Evolutionary conservation across 257 asterid species (phyloP), one percentile per base, ranked within the genome.

Genomic region (Fraxinus quadrangulata): DNA sequence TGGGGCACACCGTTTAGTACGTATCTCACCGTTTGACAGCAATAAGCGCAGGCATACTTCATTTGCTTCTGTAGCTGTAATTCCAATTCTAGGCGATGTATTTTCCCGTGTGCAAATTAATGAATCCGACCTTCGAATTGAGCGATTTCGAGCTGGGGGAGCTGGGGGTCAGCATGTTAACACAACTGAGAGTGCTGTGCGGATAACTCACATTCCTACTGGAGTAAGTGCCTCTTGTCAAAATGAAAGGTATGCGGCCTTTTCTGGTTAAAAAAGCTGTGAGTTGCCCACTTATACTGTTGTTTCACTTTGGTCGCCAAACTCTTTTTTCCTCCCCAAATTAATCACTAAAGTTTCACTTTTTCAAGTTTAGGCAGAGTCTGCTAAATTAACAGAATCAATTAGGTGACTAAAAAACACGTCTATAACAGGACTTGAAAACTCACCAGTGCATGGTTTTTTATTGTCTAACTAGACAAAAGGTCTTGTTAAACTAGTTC

Each of bases 1-100:
- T 61, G 99, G 99, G 59, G 96, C 96, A 47, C 99, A 96, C 81
- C 96, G 99, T 26, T 85, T 96, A 79, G 99, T 96, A 51, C 97
- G 99, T 42, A 84, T 91, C 74, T 93, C 99, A 3, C 97, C 97
- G 14, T 95, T 91, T 47, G 99, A 96, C 84, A 90, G 95, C 77
- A 91, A 88, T 42, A 96, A 93, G 75, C 91, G 98, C 42, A 86
- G 98, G 79, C 99, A 96, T 79, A 96, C 99, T 70, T 96, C 99
- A 49, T 92, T 96, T 83, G 97, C 96, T 72, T 95, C 98, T 5
- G 94, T 96, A 71, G 99, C 99, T 12, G 98, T 92, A 39, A 93
- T 89, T 73, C 99, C 99, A 54, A 96, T 96, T 78, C 89, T 93
- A 16, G 96, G 96, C 0, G 97, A 88, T 28, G 97, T 86, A 45